These are phyloP conservation scores for sunflower (Helianthus annuus) DNA, from an alignment of 129 eudicot genomes.

Conservation along the genomic window HanXRQr2.0-SUNRISE NC_035434.2:128917309-128917808, in stretches of 20 bases:
- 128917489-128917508: conserved; percentile 73
- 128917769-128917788: conserved; percentile 66
- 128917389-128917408: not conserved
- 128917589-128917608: conserved; percentile 25
- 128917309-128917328: not conserved
- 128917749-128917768: conserved; percentile 59
- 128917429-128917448: conserved; percentile 56
- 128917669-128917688: conserved; percentile 47
- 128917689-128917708: conserved; percentile 39
- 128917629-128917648: conserved; percentile 46
- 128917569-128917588: not conserved
- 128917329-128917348: not conserved
- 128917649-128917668: conserved; percentile 55
- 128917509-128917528: conserved; percentile 67
- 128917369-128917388: conserved; percentile 25
- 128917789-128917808: conserved; percentile 48
- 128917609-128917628: conserved; percentile 25
- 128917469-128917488: conserved; percentile 80
- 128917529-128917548: not conserved
- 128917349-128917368: not conserved
- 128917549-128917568: not conserved
- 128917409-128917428: conserved; percentile 39
- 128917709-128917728: conserved; percentile 52
- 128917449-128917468: conserved; percentile 78
- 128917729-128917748: conserved; percentile 56